These are phyloP conservation scores for Talaromyces marneffei DNA, from an alignment of 2,329 filamentous ascomycete species.

Conservation along the genomic window DNA sequence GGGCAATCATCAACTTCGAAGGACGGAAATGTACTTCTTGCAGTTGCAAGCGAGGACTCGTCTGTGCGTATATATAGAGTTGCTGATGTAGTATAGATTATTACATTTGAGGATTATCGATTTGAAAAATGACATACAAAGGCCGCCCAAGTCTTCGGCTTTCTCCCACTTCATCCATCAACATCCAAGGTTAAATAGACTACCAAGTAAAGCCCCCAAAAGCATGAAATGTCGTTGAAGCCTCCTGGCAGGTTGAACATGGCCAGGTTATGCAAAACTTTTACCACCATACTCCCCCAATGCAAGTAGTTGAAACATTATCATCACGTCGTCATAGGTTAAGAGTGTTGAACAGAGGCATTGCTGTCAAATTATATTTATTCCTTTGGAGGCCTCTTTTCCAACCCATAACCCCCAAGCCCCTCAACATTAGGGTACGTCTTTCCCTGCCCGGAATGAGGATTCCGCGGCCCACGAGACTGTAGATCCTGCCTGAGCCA, in stretches of 20 bases:
- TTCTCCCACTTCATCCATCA: no score
- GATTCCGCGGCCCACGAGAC: conserved; percentile 68
- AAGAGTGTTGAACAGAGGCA: neutral
- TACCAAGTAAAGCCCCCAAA: neutral
- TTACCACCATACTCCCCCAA: conserved; percentile 11
- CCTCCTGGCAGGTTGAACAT: conserved; percentile 16
- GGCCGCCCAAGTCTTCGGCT: no score
- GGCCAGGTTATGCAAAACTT: conserved; percentile 14
- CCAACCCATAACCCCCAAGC: conserved; percentile 58
- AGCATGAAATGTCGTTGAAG: conserved; percentile 19
- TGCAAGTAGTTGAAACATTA: conserved; percentile 17
- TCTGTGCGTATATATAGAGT: conserved; percentile 38
- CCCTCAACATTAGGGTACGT: conserved; percentile 52
- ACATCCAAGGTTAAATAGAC: neutral
- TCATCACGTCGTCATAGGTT: neutral
- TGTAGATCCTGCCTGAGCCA: conserved; percentile 80
- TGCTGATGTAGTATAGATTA: conserved; percentile 25
- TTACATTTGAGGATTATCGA: neutral
- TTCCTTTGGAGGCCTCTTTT: conserved; percentile 35
- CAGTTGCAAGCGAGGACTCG: conserved; percentile 43
- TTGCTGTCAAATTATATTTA: neutral
- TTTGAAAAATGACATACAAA: neutral
- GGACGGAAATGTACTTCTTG: conserved; percentile 22
- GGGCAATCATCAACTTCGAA: neutral
- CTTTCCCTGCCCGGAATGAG: conserved; percentile 36